Evolutionary conservation across 2,329 filamentous ascomycete genomes (phyloP), one percentile per base, ranked within the genome.

Genomic region (Paraphaeosphaeria sporulosa): DNA sequence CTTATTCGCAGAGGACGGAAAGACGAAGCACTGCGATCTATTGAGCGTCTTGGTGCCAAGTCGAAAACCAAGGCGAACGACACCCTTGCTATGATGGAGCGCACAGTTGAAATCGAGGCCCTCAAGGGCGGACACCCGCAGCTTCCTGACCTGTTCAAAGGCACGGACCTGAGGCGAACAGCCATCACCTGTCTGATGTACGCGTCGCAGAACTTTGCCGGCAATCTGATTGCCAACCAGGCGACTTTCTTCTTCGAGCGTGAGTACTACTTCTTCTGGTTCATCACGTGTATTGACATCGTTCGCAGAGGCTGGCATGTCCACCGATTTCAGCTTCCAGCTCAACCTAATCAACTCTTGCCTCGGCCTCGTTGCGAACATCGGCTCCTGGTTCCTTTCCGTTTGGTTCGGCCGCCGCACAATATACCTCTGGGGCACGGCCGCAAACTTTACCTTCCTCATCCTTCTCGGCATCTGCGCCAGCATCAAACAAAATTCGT

Each of bases 311-410:
- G 87, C 88, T 56, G 86, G 86, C 58, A 84, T 90, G 70, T 66
- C 66, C 0, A 76, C 74, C 13, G 79, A 87, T 64, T 82, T 79
- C 42, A 85, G 87, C 7, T 89, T 89, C 71, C 84, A 84, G 54
- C 81, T 89, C 25, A 86, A 86, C 72, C 82, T 90, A 47, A 88
- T 89, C 76, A 89, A 85, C 59, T 89, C 87, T 0, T 85, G 83
- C 55, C 85, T 89, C 2, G 85, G 87, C 69, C 78, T 78, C 71
- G 76, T 90, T 69, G 82, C 87, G 62, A 86, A 88, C 74, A 87
- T 87, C 81, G 78, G 87, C 46, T 89, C 87, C 55, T 90, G 87
- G 88, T 77, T 89, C 58, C 83, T 90, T 50, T 89, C 85, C n/a
- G 83, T 83, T 4, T 89, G 85, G 74, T 80, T 87, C 57, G 86